Base-by-base conservation (phyloP, 768 basidiomycete species). In the Suillus variegatus region DNA sequence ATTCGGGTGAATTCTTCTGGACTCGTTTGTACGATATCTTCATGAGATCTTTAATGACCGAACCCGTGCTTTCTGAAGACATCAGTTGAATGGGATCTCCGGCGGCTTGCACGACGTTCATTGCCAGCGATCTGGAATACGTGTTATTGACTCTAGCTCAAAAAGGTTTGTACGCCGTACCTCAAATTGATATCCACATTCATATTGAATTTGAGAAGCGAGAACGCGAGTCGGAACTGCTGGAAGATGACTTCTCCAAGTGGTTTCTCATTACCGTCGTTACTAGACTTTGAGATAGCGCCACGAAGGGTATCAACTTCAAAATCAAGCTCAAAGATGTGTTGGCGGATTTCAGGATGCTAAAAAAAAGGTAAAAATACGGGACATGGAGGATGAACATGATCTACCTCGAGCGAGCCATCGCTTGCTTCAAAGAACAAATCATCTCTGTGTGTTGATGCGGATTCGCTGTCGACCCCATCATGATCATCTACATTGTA, bases 1-100 rank as follows among this genome's bases (percentile, higher is more conserved):
- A 98, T 70, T 97, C 93, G 0, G 97, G 95, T 5, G 95, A 96
- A 35, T 86, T 83, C 70, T 85, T 87, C 74, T 98, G 92, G 1
- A 90, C 92, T 49, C 92, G 88, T 35, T 81, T 79, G 72, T 99
- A 99, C 13, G 85, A 82, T 55, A 99, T 85, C 22, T 81, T 86
- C 49, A 99, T 82, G 20, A 99, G 86, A 67, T 95, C 89, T 63
- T 83, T 79, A 68, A 84, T 82, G 18, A 75, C 71, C 2, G 76
- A 71, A 36, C 80, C 76, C 4, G 77, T 70, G 62, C 82, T 78
- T 16, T 83, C 75, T 3, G 91, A 92, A 32, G 92, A 87, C 56
- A 92, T 82, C 67, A 94, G 86, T 67, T 82, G 80, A 28, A 92
- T 82, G 20, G 86, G 82, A 41, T 82, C 78, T 32, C 74, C 78